A percentile compares a stretch with the other conserved stretches of the same genome.
phyloP scores from a whole-genome alignment of 2,329 filamentous ascomycete species.

The Aspergillus clavatus region DNA sequence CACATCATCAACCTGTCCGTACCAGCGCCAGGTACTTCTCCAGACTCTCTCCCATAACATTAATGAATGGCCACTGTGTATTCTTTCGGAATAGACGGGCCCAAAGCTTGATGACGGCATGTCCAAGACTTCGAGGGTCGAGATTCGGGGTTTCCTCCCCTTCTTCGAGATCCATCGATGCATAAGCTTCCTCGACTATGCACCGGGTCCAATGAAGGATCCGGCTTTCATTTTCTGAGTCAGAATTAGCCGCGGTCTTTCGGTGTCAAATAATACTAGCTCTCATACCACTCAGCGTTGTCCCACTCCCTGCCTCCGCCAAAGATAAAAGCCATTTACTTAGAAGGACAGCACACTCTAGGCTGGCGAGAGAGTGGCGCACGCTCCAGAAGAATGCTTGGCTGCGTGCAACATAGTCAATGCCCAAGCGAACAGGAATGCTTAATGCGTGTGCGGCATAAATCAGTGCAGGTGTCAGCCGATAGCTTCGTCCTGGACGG shows the following conservation, averaged over 20 bases:
- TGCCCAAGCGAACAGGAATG: slow-evolving; percentile 43
- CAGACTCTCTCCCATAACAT: slow-evolving; percentile 28
- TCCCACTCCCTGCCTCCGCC: slow-evolving; percentile 22
- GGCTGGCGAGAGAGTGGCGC: slow-evolving; percentile 31
- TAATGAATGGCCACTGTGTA: slow-evolving; percentile 33
- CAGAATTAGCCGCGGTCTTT: background rate
- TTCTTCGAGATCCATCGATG: slow-evolving; percentile 28
- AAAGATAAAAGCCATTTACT: slow-evolving; percentile 43
- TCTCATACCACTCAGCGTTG: slow-evolving; percentile 25
- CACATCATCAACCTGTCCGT: slow-evolving; percentile 6
- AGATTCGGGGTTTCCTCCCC: slow-evolving; percentile 19
- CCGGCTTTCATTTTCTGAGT: slow-evolving; percentile 27
- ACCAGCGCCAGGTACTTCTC: slow-evolving; percentile 27
- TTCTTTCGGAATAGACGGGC: slow-evolving; percentile 29
- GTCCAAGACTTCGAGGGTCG: slow-evolving; percentile 24
- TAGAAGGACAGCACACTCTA: slow-evolving; percentile 39
- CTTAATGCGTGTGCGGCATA: slow-evolving; percentile 66
- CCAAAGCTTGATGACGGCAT: slow-evolving; percentile 29
- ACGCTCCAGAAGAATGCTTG: slow-evolving; percentile 38
- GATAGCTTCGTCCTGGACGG: slow-evolving; percentile 54
- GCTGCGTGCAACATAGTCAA: slow-evolving; percentile 34
- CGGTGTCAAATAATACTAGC: background rate
- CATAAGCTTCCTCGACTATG: slow-evolving; percentile 31
- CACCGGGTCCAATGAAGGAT: slow-evolving; percentile 30
- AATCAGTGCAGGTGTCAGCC: slow-evolving; percentile 60